Evolutionary conservation across 2,329 filamentous ascomycete genomes (phyloP).

Genomic region (Curvularia hawaiiensis): DNA sequence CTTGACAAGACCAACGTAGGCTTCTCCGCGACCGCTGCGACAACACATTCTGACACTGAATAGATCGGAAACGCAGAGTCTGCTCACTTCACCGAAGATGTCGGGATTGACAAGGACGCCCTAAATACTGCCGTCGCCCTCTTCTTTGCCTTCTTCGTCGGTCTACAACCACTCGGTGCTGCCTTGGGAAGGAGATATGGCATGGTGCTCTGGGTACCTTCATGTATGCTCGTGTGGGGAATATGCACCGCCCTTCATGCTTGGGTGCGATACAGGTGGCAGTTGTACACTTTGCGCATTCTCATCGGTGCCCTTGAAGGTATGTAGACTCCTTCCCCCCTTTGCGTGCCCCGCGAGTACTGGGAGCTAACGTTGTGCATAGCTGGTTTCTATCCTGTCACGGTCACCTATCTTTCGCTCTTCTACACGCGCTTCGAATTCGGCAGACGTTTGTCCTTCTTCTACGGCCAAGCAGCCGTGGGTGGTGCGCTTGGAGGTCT

Average conservation of each 20-base stretch:
- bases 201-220: conserved; percentile 62
- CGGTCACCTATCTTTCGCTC: conserved; percentile 62
- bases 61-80: conserved; percentile 61
- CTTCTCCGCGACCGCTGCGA: not conserved
- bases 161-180: conserved; percentile 61
- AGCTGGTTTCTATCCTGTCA: conserved; percentile 65
- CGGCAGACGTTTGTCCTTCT: conserved; percentile 58
- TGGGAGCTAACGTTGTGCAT: conserved; percentile 26
- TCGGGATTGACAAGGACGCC: conserved; percentile 58
- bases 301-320: conserved; percentile 56
- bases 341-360: not conserved
- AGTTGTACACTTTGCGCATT: conserved; percentile 53
- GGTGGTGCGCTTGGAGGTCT: conserved; percentile 63
- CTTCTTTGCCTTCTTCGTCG: conserved; percentile 65
- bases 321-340: conserved; percentile 20
- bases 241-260: conserved; percentile 56
- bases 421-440: conserved; percentile 66
- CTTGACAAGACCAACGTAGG: conserved; percentile 57
- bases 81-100: conserved; percentile 64
- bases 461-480: conserved; percentile 63
- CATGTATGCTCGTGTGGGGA: conserved; percentile 62
- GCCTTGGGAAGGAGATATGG: conserved; percentile 63
- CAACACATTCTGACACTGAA: not conserved
- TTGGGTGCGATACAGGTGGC: conserved; percentile 53
- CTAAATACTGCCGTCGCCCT: conserved; percentile 62